A percentile compares a stretch with the other conserved stretches of the same genome.
Evolutionary conservation across 768 basidiomycete genomes (phyloP).

Genomic region (Suillus weaverae): DNA sequence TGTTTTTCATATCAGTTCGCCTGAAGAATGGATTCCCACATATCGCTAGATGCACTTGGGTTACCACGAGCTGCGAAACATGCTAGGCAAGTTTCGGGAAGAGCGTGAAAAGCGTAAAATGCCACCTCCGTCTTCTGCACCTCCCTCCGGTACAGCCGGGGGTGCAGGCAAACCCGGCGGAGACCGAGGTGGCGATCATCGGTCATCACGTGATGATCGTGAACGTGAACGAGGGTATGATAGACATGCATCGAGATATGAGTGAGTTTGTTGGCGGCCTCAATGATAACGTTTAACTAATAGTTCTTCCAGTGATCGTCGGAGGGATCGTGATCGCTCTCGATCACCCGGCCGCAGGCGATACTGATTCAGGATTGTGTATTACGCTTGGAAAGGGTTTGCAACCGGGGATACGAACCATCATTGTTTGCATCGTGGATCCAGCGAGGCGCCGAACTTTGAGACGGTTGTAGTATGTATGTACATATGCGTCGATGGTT

Average conservation of each 20-base stretch:
- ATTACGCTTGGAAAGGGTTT: constrained; percentile 7
- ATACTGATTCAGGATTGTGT: constrained; percentile 39
- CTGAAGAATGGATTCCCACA: constrained; percentile 30
- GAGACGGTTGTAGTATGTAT: constrained; percentile 3
- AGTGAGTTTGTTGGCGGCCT: constrained; percentile 47
- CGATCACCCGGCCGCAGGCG: constrained; percentile 68
- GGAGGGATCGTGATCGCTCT: constrained; percentile 71
- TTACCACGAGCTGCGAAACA: constrained; percentile 96
- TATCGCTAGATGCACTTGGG: constrained; percentile 91
- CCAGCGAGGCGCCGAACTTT: constrained; percentile 21
- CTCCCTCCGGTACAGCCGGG: constrained; percentile 37
- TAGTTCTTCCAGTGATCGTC: constrained; percentile 52
- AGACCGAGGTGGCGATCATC: constrained; percentile 52
- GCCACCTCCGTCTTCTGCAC: constrained; percentile 44
- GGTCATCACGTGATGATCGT: constrained; percentile 60
- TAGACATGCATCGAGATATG: constrained; percentile 66
- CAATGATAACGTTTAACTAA: constrained; percentile 23
- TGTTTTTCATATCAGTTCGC: constrained; percentile 13
- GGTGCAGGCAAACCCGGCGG: constrained; percentile 42
- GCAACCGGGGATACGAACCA: constrained; percentile 5
- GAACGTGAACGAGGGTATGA: constrained; percentile 73
- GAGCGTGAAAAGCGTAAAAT: constrained; percentile 82
- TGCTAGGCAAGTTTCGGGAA: constrained; percentile 88
- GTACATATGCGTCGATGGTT: constrained; percentile 6
- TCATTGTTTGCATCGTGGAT: constrained; percentile 26